These are phyloP conservation scores for Oldenlandia corymbosa DNA, from an alignment of 257 asterid genomes.

Conservation along the genomic window DNA sequence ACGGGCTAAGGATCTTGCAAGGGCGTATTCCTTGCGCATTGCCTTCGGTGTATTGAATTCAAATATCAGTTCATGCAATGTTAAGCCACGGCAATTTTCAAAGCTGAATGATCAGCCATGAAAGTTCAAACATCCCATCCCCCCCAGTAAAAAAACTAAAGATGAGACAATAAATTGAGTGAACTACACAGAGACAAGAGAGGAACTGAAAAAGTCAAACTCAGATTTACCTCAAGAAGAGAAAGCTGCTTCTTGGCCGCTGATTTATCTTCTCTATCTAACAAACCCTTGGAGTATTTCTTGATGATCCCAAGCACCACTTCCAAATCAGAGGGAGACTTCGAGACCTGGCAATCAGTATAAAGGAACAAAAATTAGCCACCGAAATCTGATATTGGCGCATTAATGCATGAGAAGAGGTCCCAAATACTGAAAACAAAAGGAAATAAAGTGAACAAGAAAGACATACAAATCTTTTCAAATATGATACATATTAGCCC, in stretches of 20 bases:
- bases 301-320: slow-evolving; percentile 73
- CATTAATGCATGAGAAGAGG: not conserved
- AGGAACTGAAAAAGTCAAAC: slow-evolving; percentile 1
- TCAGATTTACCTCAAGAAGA: slow-evolving; percentile 75
- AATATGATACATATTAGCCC: not conserved
- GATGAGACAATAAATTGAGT: not conserved
- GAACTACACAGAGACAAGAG: slow-evolving; percentile 4
- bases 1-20: slow-evolving; percentile 70
- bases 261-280: slow-evolving; percentile 59
- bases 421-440: not conserved
- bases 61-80: slow-evolving; percentile 1
- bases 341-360: slow-evolving; percentile 51
- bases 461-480: not conserved
- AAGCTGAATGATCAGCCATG: not conserved
- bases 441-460: not conserved
- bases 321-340: slow-evolving; percentile 92
- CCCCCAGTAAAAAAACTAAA: not conserved
- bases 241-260: slow-evolving; percentile 70
- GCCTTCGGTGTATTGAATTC: slow-evolving; percentile 33
- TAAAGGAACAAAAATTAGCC: not conserved
- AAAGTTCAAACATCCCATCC: not conserved
- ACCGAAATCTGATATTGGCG: slow-evolving; percentile 4
- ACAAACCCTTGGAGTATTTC: slow-evolving; percentile 61
- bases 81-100: too few species aligned
- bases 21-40: slow-evolving; percentile 91